These are phyloP conservation scores for Salix dunnii DNA, from an alignment of 345 rosid genomes.

Conservation along the genomic window DNA sequence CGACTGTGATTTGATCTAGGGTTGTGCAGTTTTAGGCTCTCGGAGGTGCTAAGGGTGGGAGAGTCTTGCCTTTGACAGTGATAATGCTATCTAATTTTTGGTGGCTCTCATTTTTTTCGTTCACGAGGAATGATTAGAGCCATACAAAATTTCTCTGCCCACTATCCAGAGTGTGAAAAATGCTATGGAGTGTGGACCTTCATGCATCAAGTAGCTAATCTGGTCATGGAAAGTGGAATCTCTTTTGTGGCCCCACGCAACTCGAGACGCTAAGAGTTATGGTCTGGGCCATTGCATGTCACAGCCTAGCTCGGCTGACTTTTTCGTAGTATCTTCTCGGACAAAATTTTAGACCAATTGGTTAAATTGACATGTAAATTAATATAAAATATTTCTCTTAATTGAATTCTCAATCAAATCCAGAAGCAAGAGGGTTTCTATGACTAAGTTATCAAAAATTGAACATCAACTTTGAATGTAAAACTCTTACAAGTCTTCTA, in stretches of 20 bases:
- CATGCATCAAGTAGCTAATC: neutral
- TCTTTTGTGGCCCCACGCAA: neutral
- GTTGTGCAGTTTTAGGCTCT: neutral
- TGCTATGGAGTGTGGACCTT: neutral
- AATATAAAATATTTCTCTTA: too few species aligned
- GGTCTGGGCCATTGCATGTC: neutral
- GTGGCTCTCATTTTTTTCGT: slow-evolving; percentile 19
- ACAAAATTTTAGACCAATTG: too few species aligned
- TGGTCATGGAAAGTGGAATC: neutral
- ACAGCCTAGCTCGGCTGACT: neutral
- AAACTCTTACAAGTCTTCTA: too few species aligned
- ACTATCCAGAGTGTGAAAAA: neutral
- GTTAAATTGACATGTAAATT: too few species aligned
- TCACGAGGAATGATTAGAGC: neutral
- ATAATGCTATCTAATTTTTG: slow-evolving; percentile 14
- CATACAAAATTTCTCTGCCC: neutral
- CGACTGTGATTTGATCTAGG: neutral
- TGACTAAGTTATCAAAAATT: too few species aligned
- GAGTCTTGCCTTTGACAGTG: neutral
- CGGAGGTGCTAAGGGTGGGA: neutral
- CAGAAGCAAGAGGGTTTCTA: too few species aligned
- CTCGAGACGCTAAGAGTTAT: neutral
- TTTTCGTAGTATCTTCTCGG: neutral
- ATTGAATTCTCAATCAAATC: too few species aligned
- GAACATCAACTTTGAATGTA: too few species aligned